Evolutionary conservation across 345 rosid genomes (phyloP), one percentile per base, ranked within the genome.

Genomic region (Citrus mangshanensis): DNA sequence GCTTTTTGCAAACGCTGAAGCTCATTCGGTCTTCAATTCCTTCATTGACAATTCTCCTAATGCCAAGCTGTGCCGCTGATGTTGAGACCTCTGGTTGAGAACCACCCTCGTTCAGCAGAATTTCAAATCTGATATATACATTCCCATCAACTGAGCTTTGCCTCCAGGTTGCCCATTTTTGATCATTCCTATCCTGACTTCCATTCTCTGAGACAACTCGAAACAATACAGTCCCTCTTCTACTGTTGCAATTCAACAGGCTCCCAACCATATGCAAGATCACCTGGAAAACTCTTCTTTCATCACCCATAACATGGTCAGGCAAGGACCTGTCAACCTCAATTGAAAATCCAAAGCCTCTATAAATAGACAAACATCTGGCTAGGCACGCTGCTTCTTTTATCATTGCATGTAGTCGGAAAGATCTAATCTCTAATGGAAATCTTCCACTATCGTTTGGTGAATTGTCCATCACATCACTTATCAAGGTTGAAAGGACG

Each of bases 1-100:
- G 93, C 85, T 89, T 91, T 87, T 93, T 89, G 87, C 99, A 95
- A 80, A 95, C 82, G 78, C 90, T 89, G 91, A 95, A 93, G 89
- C 98, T 91, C 83, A 92, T 80, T 82, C 84, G 87, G 85, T 89
- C 88, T 71, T 92, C 96, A 84, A 86, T 72, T 59, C 93, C 87
- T 64, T 82, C 88, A 63, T 88, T 86, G 18, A 82, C 77, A 82
- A 82, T 80, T 78, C 86, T 88, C 81, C 79, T 78, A 73, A 87
- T 90, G 28, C 86, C 87, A 35, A 79, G 81, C 46, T 85, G 90
- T 56, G 83, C 74, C 60, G 38, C 84, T 14, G 90, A 90, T 40
- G 78, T 81, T 25, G 90, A 87, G 62, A 82, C 81, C 74, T 84
- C 88, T 6, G 86, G 71, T 80, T 82, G 87, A 51, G 81, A 85